Percentiles rank a stretch among this genome's conserved stretches.
These are phyloP conservation scores for Herpetomonas samuelpessoai DNA, from an alignment of 208 protist genomes.

Conservation along the genomic window DNA sequence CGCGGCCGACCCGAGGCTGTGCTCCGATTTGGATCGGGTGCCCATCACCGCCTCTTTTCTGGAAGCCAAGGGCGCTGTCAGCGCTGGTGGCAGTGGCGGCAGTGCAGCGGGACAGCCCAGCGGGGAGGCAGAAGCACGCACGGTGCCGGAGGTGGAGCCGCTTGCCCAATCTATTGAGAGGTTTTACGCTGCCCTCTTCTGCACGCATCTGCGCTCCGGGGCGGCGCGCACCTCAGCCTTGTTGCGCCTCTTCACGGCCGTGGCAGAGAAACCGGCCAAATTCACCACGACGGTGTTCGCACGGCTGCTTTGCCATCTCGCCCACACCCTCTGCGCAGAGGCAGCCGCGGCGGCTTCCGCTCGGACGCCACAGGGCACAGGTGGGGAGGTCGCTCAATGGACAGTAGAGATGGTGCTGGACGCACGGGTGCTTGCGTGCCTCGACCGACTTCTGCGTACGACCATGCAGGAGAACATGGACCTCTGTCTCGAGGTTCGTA, in stretches of 20 bases:
- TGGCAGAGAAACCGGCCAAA: conserved; percentile 33
- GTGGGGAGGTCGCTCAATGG: conserved; percentile 3
- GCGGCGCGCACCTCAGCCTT: conserved; percentile 44
- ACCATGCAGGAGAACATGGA: conserved; percentile 75
- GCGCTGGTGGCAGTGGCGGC: conserved; percentile 43
- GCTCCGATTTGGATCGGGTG: conserved; percentile 68
- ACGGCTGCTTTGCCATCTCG: conserved; percentile 29
- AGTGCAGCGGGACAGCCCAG: conserved; percentile 40
- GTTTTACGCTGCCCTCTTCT: conserved; percentile 69
- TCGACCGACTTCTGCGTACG: conserved; percentile 50
- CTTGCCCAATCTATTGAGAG: conserved; percentile 39
- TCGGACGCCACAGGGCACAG: conserved; percentile 6
- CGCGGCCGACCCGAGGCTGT: conserved; percentile 65
- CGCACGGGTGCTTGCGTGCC: conserved; percentile 23
- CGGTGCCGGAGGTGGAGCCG: conserved; percentile 14
- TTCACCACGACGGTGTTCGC: conserved; percentile 58
- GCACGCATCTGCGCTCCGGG: conserved; percentile 18
- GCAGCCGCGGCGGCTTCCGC: conserved; percentile 16
- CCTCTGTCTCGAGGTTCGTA: conserved; percentile 82
- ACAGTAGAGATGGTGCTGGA: conserved; percentile 25
- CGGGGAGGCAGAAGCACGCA: conserved; percentile 27
- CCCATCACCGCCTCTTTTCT: conserved; percentile 53
- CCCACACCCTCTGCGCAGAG: conserved; percentile 30
- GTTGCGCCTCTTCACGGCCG: conserved; percentile 25
- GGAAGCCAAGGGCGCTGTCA: conserved; percentile 55